Base-by-base conservation (phyloP, 225 moss, liverwort and hornwort genomes). In the Pseudisothecium myosuroides region DNA sequence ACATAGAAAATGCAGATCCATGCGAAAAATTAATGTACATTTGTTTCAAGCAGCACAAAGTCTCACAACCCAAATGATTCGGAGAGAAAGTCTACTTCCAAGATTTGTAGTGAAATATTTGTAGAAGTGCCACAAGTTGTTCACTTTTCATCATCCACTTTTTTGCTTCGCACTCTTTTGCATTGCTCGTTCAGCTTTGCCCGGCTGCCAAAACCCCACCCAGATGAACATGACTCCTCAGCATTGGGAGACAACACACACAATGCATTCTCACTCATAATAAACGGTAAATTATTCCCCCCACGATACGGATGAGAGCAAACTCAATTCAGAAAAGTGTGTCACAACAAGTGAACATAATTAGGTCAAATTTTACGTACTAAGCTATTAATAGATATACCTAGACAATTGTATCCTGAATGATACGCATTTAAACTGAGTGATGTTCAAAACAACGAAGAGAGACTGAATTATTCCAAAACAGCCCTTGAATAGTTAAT, bases 151-250 rank as follows among this genome's bases (percentile, higher is more conserved):
- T 88, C 86, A 65, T 83, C 73, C 87, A 61, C 75, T 80, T 67
- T 74, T 81, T 95, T 96, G 85, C 86, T 90, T 96, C 94, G 85
- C 85, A 81, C 62, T 73, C 63, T 82, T 94, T 90, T 36, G 83
- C 85, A 32, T 41, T 59, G 81, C 69, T 95, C 94, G 89, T 96
- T 96, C 88, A 95, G 91, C 77, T 96, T 96, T 86, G 89, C 93
- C 89, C 92, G 91, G 93, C 95, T 97, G 77, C 66, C 83, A 88
- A 69, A 88, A 21, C 34, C 54, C 61, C 77, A 85, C 60, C 64
- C 75, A 85, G 59, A 88, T n/a, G 55, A 89, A 82, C 65, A 76
- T 26, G 58, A 76, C 23, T 39, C 47, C 39, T 89, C 89, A 86
- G 85, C 21, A 58, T 36, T 65, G 31, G 28, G 20, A 56, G 26